Evolutionary conservation across 768 basidiomycete genomes (phyloP).

Genomic region (Boletellus emodensis): DNA sequence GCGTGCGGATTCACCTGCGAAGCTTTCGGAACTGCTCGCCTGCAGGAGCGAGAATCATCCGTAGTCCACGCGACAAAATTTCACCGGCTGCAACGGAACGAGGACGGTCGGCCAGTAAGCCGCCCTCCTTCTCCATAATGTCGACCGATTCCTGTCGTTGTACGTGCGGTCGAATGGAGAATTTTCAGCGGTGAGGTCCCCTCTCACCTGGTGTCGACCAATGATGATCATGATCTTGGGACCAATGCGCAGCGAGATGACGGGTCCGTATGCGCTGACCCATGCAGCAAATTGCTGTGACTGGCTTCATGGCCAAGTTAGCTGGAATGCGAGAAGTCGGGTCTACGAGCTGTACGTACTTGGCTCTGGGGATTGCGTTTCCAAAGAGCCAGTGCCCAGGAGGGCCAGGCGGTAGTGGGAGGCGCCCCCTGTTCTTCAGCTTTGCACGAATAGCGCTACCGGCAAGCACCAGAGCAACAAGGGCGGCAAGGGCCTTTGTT

Average conservation of each 20-base stretch:
- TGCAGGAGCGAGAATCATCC: slow-evolving; percentile 51
- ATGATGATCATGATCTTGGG: slow-evolving; percentile 30
- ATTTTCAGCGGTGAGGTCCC: neutral
- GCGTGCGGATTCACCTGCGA: slow-evolving; percentile 39
- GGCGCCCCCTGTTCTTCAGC: slow-evolving; percentile 8
- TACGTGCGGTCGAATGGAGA: neutral
- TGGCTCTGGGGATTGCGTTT: slow-evolving; percentile 23
- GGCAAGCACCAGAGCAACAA: slow-evolving; percentile 17
- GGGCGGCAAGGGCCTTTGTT: slow-evolving; percentile 16
- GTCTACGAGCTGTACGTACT: slow-evolving; percentile 14
- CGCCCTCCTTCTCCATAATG: slow-evolving; percentile 66
- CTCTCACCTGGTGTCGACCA: slow-evolving; percentile 35
- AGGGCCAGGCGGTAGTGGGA: slow-evolving; percentile 30
- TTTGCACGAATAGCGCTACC: slow-evolving; percentile 7
- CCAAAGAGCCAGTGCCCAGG: slow-evolving; percentile 34
- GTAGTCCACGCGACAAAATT: slow-evolving; percentile 54
- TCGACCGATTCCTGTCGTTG: slow-evolving; percentile 51
- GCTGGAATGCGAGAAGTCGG: neutral
- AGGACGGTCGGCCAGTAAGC: slow-evolving; percentile 52
- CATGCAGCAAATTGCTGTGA: slow-evolving; percentile 51
- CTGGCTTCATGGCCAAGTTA: slow-evolving; percentile 11
- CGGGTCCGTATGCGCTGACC: slow-evolving; percentile 57
- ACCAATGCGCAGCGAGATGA: slow-evolving; percentile 56
- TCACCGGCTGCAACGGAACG: slow-evolving; percentile 55
- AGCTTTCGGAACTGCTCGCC: slow-evolving; percentile 61